A percentile compares a stretch with the other conserved stretches of the same genome.
These are phyloP conservation scores for Fusarium veterinarium DNA, from an alignment of 2,329 filamentous ascomycete genomes.

Conservation along the genomic window DNA sequence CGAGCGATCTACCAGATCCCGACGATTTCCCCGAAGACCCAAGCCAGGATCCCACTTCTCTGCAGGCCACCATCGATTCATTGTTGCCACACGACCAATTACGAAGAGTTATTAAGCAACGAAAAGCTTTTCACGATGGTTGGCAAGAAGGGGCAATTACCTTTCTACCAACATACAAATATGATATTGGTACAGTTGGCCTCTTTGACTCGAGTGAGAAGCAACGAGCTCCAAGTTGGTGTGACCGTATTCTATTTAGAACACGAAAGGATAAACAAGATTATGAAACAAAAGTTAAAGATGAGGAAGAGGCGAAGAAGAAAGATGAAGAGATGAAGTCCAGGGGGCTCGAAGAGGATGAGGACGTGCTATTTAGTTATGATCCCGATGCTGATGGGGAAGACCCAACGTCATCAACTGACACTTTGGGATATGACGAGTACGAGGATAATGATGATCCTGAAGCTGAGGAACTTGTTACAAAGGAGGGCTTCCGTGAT, in stretches of 20 bases:
- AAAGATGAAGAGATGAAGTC: constrained; percentile 88
- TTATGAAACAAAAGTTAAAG: constrained; percentile 71
- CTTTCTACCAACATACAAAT: constrained; percentile 97
- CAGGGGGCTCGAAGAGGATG: constrained; percentile 82
- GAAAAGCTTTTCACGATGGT: constrained; percentile 89
- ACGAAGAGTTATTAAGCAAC: constrained; percentile 74
- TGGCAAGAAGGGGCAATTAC: constrained; percentile 90
- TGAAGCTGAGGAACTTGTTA: constrained; percentile 61
- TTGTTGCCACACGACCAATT: constrained; percentile 92
- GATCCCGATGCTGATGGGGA: constrained; percentile 81
- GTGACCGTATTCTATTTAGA: constrained; percentile 90
- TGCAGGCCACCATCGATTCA: constrained; percentile 89
- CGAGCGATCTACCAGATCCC: constrained; percentile 64
- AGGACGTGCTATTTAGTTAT: constrained; percentile 89
- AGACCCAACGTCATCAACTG: constrained; percentile 49
- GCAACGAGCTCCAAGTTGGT: constrained; percentile 93
- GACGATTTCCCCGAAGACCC: constrained; percentile 76
- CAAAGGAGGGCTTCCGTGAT: constrained; percentile 68
- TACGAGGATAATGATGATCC: constrained; percentile 62
- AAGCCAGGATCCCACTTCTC: constrained; percentile 81
- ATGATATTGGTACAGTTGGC: constrained; percentile 92
- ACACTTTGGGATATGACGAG: constrained; percentile 68
- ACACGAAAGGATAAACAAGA: constrained; percentile 76
- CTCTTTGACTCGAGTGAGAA: constrained; percentile 97
- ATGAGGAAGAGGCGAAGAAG: constrained; percentile 74